A percentile compares a stretch with the other conserved stretches of the same genome.
phyloP scores from a whole-genome alignment of 139 green algal genomes.

The Trebouxia sp. region DNA sequence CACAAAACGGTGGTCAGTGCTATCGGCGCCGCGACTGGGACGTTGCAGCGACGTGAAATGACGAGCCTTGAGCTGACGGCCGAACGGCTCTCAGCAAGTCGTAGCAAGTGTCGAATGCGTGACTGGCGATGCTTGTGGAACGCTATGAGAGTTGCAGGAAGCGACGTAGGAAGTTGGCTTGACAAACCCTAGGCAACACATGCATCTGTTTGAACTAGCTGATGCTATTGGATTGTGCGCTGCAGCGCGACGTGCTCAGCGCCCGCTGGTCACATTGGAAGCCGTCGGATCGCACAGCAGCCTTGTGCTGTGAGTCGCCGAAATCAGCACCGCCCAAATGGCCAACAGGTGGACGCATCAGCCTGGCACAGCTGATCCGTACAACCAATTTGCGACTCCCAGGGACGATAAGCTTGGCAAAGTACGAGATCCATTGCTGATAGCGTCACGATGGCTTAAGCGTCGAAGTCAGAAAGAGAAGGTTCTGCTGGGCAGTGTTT shows the following conservation, averaged over 20 bases:
- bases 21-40: no score
- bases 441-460: conserved; percentile 61
- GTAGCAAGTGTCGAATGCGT: no score
- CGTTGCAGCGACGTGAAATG: no score
- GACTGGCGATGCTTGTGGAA: no score
- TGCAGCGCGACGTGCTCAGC: no score
- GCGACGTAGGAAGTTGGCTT: background rate
- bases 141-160: background rate
- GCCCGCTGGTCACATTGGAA: no score
- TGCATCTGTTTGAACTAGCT: conserved; percentile 1
- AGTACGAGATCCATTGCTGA: conserved; percentile 47
- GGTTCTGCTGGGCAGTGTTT: conserved; percentile 47
- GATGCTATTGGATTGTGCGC: background rate
- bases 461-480: conserved; percentile 64
- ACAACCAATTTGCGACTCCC: background rate
- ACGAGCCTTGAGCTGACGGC: no score
- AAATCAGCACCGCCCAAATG: background rate
- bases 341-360: background rate
- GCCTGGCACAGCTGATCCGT: background rate
- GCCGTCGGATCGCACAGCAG: no score
- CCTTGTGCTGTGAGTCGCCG: no score
- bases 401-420: conserved; percentile 40
- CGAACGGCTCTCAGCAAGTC: no score
- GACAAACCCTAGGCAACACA: conserved; percentile 17
- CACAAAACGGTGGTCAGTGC: no score